phyloP scores from a whole-genome alignment of 78 protist genomes.

The Dictyostelium brefeldianum region DNA sequence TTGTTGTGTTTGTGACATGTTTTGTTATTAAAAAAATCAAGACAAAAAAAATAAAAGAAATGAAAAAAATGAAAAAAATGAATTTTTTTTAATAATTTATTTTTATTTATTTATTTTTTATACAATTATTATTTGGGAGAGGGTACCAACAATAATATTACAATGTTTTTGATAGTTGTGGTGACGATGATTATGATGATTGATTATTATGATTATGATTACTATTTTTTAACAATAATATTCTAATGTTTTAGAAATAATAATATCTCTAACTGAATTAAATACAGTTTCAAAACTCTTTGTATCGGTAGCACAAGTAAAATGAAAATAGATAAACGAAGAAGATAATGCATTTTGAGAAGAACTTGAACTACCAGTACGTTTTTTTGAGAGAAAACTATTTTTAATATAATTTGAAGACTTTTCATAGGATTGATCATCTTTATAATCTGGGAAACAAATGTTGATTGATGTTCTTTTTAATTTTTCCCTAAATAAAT shows the following conservation, averaged over 20 bases:
- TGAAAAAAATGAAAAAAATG: neutral
- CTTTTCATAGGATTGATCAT: constrained; percentile 72
- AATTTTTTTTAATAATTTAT: neutral
- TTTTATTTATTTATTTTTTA: too few relatives aligned
- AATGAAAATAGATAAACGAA: constrained; percentile 60
- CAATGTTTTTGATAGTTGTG: constrained; percentile 53
- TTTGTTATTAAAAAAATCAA: neutral
- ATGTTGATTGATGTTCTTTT: constrained; percentile 49
- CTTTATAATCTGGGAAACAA: constrained; percentile 77
- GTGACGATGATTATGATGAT: too few relatives aligned
- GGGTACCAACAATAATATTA: constrained; percentile 38
- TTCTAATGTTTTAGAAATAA: constrained; percentile 55
- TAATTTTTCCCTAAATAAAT: constrained; percentile 87
- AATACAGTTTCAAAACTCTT: constrained; percentile 79
- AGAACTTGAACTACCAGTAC: neutral
- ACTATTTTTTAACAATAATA: constrained; percentile 2
- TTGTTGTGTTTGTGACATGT: neutral
- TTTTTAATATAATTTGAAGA: constrained; percentile 77
- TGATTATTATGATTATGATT: too few relatives aligned
- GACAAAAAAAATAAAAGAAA: neutral
- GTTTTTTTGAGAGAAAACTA: constrained; percentile 59
- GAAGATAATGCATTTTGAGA: neutral
- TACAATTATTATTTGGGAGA: too few relatives aligned
- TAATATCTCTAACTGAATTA: constrained; percentile 73
- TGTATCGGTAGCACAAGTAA: constrained; percentile 82